Percentiles rank a stretch among this genome's conserved stretches.
Evolutionary conservation across 768 basidiomycete species (phyloP).

Genomic region (Xanthoconium purpureum): DNA sequence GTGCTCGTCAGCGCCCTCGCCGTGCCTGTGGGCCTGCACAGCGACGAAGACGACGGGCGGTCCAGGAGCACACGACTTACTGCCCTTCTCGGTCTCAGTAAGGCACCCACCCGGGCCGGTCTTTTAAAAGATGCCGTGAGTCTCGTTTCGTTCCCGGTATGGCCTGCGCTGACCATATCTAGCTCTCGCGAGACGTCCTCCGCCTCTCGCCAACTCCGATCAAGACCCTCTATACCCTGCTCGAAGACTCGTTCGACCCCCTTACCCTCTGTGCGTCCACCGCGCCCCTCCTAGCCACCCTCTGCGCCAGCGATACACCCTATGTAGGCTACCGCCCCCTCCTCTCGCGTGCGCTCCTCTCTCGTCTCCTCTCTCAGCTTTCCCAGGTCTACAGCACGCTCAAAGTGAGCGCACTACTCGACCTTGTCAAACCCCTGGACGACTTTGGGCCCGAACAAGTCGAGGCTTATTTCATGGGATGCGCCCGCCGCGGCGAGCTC

Average conservation of each 20-base stretch:
- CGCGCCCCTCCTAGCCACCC: conserved; percentile 68
- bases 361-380: conserved; percentile 86
- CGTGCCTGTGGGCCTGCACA: conserved; percentile 75
- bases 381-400: conserved; percentile 90
- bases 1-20: conserved; percentile 91
- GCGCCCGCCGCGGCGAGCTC: conserved; percentile 84
- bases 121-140: conserved; percentile 85
- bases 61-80: conserved; percentile 78
- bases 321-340: conserved; percentile 86
- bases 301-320: conserved; percentile 42
- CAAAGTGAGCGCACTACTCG: conserved; percentile 71
- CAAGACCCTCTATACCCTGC: conserved; percentile 77
- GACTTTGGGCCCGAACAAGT: conserved; percentile 63
- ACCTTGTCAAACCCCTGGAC: conserved; percentile 74
- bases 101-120: conserved; percentile 82
- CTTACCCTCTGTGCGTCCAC: conserved; percentile 77
- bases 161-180: conserved; percentile 3
- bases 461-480: conserved; percentile 92
- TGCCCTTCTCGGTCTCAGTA: conserved; percentile 77
- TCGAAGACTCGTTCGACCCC: conserved; percentile 93
- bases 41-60: conserved; percentile 50
- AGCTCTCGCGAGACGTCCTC: conserved; percentile 83
- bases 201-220: conserved; percentile 72
- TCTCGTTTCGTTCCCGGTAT: conserved; percentile 10
- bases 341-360: conserved; percentile 86